Base-by-base conservation (phyloP, 306 rosid genomes). In the Bauhinia variegata region DNA sequence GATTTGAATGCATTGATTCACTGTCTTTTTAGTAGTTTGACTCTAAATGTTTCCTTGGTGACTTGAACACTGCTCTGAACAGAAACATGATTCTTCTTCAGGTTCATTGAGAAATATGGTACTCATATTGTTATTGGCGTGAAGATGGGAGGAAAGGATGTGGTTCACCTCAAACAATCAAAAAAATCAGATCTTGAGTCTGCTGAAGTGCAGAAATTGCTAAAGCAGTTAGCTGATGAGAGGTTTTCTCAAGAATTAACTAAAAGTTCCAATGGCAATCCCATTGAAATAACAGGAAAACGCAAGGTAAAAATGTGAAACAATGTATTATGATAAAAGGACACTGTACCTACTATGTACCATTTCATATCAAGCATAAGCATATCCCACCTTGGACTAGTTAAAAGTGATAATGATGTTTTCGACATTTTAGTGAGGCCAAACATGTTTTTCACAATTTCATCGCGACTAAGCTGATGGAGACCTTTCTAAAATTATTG, bases 131-230 rank as follows among this genome's bases (percentile, higher is more conserved):
- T 93, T 82, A 91, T 88, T 65, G 98, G 98, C 44, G 95, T 86
- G 76, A 85, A 85, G 84, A 89, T 93, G 98, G 98, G 98, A 61
- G 98, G 98, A 12, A 89, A 89, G 68, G 97, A 93, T 73, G 89
- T 84, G 14, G 60, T 89, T 75, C 91, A 83, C 75, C 61, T 88
- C 65, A 93, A 82, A 85, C 97, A 93, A 78, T 73, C 77, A 30
- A 84, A 71, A 48, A 80, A 63, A 16, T 93, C 98, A 59, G 81
- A 74, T 52, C 62, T 83, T 70, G 78, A 68, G 34, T 80, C 84
- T 0, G 38, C 75, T 19, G 97, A 93, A 42, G 77, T 93, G 69
- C 97, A 87, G 85, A 86, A 82, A 57, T 36, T 77, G 75, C 79
- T 93, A 15, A 89, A 89, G 82, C 81, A 86, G 63, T 74, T 82